Evolutionary conservation across 2,329 filamentous ascomycete genomes (phyloP).

Genomic region (Alternaria tenuissima): DNA sequence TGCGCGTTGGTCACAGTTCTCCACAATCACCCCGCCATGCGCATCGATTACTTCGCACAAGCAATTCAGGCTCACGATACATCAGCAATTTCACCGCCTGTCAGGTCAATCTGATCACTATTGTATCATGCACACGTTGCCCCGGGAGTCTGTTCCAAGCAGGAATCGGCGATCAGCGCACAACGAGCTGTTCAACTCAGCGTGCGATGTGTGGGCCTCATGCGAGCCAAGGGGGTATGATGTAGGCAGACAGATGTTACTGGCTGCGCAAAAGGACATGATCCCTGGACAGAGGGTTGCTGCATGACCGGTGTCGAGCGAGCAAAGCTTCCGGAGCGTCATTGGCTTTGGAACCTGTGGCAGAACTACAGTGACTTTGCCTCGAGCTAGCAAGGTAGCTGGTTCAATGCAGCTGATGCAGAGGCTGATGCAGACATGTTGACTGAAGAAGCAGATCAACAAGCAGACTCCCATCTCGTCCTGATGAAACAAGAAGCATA

Average conservation of each 20-base stretch:
- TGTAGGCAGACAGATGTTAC: slow-evolving; percentile 30
- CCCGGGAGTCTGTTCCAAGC: slow-evolving; percentile 20
- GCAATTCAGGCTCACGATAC: not conserved
- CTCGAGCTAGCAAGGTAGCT: slow-evolving; percentile 7
- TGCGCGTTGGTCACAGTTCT: not conserved
- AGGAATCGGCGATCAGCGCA: slow-evolving; percentile 31
- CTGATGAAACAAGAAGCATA: slow-evolving; percentile 2
- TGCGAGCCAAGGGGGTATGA: slow-evolving; percentile 27
- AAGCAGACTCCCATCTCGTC: not conserved
- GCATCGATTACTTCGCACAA: not conserved
- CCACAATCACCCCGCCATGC: slow-evolving; percentile 1
- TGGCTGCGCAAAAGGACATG: slow-evolving; percentile 31
- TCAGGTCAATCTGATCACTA: not conserved
- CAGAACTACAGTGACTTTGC: slow-evolving; percentile 1
- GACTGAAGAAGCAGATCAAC: not conserved
- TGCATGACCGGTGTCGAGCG: slow-evolving; percentile 15
- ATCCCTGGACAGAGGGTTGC: slow-evolving; percentile 24
- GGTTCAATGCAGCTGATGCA: slow-evolving; percentile 2
- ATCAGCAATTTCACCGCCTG: not conserved
- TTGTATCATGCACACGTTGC: not conserved
- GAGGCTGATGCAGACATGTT: not conserved
- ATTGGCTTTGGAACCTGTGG: slow-evolving; percentile 7
- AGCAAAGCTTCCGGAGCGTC: slow-evolving; percentile 3
- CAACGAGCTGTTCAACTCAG: slow-evolving; percentile 21
- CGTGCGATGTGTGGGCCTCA: slow-evolving; percentile 24